phyloP scores from a whole-genome alignment of 2,329 filamentous ascomycete genomes.

The Claviceps monticola region DNA sequence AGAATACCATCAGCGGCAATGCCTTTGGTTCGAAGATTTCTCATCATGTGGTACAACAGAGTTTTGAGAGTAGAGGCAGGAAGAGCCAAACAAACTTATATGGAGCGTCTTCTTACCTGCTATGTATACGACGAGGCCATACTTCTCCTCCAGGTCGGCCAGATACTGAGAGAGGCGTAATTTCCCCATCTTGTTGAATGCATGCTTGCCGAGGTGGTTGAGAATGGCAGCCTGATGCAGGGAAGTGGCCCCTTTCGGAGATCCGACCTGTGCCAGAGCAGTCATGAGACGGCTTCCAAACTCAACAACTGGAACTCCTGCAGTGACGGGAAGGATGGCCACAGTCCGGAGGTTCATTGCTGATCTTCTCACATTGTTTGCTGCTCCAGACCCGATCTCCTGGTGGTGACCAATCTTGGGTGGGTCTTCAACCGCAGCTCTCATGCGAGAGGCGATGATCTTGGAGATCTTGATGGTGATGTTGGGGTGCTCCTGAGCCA shows the following conservation, averaged over 20 bases:
- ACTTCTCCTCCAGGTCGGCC: slow-evolving; percentile 93
- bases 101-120: slow-evolving; percentile 40
- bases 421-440: slow-evolving; percentile 72
- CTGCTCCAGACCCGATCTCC: slow-evolving; percentile 45
- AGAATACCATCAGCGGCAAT: slow-evolving; percentile 39
- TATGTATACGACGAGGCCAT: slow-evolving; percentile 87
- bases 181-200: slow-evolving; percentile 95
- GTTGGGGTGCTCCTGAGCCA: slow-evolving; percentile 90
- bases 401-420: slow-evolving; percentile 50
- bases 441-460: slow-evolving; percentile 92
- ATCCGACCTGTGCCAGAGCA: slow-evolving; percentile 78
- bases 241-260: slow-evolving; percentile 77
- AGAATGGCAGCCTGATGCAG: slow-evolving; percentile 88
- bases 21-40: slow-evolving; percentile 35
- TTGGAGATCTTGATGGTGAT: slow-evolving; percentile 99
- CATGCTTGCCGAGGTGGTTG: slow-evolving; percentile 88
- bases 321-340: slow-evolving; percentile 77
- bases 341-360: slow-evolving; percentile 89
- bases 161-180: slow-evolving; percentile 91
- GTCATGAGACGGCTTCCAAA: slow-evolving; percentile 83
- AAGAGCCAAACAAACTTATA: not conserved
- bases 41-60: slow-evolving; percentile 31
- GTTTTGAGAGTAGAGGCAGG: not conserved
- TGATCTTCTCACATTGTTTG: slow-evolving; percentile 53
- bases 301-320: slow-evolving; percentile 85